Evolutionary conservation across 345 rosid genomes (phyloP).

Genomic region (Eucalyptus urophylla): DNA sequence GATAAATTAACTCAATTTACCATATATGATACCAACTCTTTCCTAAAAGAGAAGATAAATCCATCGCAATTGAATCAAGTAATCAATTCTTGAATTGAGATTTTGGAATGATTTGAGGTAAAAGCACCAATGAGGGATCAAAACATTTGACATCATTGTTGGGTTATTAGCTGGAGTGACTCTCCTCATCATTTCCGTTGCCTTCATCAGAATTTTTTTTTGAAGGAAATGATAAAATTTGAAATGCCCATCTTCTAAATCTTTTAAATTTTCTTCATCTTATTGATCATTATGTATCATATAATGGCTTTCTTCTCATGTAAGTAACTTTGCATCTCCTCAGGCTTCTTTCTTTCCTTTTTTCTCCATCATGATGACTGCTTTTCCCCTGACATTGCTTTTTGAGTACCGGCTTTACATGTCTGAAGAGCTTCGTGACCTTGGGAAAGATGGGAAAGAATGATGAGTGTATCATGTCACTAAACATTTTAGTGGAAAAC

Average conservation of each 20-base stretch:
- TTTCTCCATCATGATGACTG: neutral
- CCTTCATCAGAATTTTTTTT: conserved; percentile 39
- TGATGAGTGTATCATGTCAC: neutral
- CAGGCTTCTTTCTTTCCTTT: neutral
- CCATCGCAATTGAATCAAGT: neutral
- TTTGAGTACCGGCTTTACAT: neutral
- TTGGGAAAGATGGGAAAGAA: neutral
- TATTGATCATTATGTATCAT: too few relatives aligned
- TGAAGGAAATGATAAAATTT: conserved; percentile 13
- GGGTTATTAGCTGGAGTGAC: conserved; percentile 75
- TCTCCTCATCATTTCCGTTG: conserved; percentile 55
- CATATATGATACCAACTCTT: too few relatives aligned
- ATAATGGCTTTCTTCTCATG: neutral
- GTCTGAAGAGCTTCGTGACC: neutral
- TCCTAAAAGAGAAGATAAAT: neutral
- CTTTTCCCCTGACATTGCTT: neutral
- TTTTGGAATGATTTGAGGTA: neutral
- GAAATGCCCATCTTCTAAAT: conserved; percentile 11
- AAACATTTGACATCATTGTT: conserved; percentile 70
- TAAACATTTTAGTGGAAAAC: neutral
- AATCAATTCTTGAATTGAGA: neutral
- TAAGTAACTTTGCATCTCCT: neutral
- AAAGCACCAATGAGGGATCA: conserved; percentile 31
- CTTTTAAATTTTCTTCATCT: neutral
- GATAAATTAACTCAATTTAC: neutral